phyloP scores from a whole-genome alignment of 108 stramenopile species.

The Ochromonas danica region DNA sequence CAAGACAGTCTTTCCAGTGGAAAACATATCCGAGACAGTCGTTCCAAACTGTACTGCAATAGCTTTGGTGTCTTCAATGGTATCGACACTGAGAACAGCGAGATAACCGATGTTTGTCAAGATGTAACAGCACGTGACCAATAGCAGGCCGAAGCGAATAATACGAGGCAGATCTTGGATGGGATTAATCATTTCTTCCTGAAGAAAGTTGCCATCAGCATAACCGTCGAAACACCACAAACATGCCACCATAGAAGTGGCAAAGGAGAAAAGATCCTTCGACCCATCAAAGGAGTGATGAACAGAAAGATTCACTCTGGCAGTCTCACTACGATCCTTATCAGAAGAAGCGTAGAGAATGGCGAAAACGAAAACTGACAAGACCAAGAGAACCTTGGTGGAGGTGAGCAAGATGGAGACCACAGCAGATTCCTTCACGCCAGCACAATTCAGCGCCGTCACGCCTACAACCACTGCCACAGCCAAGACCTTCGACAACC shows the following conservation, averaged over 20 bases:
- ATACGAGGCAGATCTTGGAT: background rate
- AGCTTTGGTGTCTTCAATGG: conserved; percentile 27
- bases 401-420: background rate
- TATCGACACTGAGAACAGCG: background rate
- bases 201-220: conserved; percentile 21
- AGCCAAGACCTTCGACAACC: background rate
- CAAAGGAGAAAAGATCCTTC: background rate
- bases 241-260: conserved; percentile 23
- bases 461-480: background rate
- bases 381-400: background rate
- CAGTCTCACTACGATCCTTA: background rate
- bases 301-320: background rate
- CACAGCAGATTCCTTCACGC: conserved; percentile 26
- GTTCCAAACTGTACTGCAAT: conserved; percentile 31
- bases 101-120: conserved; percentile 26
- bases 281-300: background rate
- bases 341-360: background rate
- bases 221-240: conserved; percentile 28
- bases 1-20: background rate
- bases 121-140: conserved; percentile 24
- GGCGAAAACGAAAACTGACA: conserved; percentile 20
- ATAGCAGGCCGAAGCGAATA: background rate
- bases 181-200: conserved; percentile 30
- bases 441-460: conserved; percentile 20
- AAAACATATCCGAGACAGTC: conserved; percentile 5